Conservation (phyloP, 2,329 filamentous ascomycete genomes). For the Colletotrichum sp. region DNA sequence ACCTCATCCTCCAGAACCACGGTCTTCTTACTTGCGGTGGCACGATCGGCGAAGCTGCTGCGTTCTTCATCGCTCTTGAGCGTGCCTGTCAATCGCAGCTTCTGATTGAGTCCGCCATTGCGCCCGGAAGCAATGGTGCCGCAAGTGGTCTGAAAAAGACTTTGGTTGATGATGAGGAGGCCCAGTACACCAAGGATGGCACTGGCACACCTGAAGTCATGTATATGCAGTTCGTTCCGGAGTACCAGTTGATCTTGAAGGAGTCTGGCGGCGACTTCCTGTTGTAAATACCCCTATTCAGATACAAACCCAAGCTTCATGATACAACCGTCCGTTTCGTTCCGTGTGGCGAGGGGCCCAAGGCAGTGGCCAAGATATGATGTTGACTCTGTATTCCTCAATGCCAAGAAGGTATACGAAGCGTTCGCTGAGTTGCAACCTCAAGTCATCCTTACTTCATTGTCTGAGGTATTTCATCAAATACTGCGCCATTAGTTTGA, state of each 20-base stretch:
- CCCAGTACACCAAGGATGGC: conserved; percentile 33
- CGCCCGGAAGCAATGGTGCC: conserved; percentile 17
- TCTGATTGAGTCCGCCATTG: conserved; percentile 64
- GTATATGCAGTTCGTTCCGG: conserved; percentile 40
- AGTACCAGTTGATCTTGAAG: conserved; percentile 34
- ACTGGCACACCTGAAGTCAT: conserved; percentile 31
- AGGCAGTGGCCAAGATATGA: rapidly evolving
- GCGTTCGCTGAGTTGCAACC: neutral
- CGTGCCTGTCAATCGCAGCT: conserved; percentile 72
- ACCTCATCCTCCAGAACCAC: conserved; percentile 71
- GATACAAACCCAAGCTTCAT: neutral
- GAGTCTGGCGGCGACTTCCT: conserved; percentile 36
- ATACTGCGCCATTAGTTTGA: neutral
- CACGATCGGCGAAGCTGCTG: conserved; percentile 76
- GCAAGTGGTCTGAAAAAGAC: conserved; percentile 34
- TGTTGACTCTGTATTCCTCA: neutral
- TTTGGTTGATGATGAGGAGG: conserved; percentile 46
- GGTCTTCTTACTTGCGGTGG: conserved; percentile 70
- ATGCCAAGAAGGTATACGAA: rapidly evolving
- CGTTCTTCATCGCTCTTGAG: conserved; percentile 71
- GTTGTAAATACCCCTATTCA: conserved; percentile 4
- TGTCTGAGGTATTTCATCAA: rapidly evolving
- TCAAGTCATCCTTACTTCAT: neutral
- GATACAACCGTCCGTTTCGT: rapidly evolving
- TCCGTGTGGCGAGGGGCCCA: neutral